These are phyloP conservation scores for Blastocystis sp. DNA, from an alignment of 352 stramenopile species.

Conservation along the genomic window DNA sequence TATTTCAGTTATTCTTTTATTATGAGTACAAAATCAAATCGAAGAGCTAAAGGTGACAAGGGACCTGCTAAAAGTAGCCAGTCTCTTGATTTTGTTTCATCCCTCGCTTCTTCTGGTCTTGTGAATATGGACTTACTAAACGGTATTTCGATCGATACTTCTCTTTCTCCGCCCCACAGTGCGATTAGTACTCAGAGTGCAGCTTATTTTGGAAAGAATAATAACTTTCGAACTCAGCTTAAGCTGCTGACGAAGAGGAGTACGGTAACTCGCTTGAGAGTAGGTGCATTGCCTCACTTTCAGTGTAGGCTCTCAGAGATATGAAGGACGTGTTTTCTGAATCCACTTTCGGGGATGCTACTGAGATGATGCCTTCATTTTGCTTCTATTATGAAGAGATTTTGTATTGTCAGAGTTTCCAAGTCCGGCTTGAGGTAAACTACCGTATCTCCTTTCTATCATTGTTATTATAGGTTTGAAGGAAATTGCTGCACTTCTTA, in stretches of 20 bases:
- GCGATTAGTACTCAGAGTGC: neutral
- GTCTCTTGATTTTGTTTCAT: neutral
- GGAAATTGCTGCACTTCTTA: neutral
- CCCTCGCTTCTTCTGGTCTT: neutral
- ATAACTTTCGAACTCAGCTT: neutral
- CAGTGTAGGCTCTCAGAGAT: constrained; percentile 27
- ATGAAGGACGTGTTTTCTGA: neutral
- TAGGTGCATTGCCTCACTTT: neutral
- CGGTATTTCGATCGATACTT: neutral
- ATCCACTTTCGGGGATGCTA: neutral
- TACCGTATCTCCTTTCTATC: neutral
- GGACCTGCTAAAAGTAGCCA: constrained; percentile 30
- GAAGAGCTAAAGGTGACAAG: constrained; percentile 51
- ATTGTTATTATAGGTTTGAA: neutral
- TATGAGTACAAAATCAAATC: constrained; percentile 48
- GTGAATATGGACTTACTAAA: constrained; percentile 46
- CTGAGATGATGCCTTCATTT: constrained; percentile 48
- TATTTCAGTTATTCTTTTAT: neutral
- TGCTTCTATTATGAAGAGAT: constrained; percentile 52
- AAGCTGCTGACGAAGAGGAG: constrained; percentile 42
- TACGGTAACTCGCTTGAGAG: neutral
- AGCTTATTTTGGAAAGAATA: constrained; percentile 25
- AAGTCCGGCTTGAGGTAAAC: constrained; percentile 17
- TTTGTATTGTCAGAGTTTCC: constrained; percentile 59
- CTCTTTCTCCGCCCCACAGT: neutral